Conservation (phyloP, 768 basidiomycete genomes). For the Mycena haematopus region DNA sequence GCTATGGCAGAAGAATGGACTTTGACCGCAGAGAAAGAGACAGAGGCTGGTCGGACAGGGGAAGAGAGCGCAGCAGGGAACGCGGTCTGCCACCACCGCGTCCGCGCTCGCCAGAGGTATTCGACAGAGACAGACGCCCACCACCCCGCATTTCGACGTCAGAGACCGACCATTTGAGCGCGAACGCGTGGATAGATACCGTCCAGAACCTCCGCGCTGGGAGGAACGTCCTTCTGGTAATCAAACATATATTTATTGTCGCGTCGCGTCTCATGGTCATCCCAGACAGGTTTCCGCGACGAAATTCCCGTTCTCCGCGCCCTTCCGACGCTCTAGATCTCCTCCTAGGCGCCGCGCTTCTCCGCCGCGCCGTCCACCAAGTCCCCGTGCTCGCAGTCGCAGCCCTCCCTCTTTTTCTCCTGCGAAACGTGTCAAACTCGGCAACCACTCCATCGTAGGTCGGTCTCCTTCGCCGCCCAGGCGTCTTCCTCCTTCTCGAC, state of each 20-base stretch:
- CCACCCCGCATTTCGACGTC: conserved; percentile 27
- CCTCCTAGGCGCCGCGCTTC: conserved; percentile 20
- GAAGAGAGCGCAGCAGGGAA: conserved; percentile 9
- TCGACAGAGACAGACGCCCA: conserved; percentile 22
- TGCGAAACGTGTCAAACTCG: conserved; percentile 24
- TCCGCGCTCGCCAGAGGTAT: conserved; percentile 7
- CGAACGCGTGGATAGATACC: conserved; percentile 20
- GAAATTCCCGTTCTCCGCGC: conserved; percentile 19
- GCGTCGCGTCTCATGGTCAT: neutral
- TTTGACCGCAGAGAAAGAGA: conserved; percentile 20
- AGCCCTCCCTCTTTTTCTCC: conserved; percentile 20
- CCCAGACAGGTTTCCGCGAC: conserved; percentile 23
- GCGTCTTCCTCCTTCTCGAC: neutral
- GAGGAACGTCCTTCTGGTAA: conserved; percentile 1
- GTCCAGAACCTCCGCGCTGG: conserved; percentile 19
- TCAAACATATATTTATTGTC: neutral
- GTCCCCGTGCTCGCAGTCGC: conserved; percentile 22
- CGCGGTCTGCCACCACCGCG: conserved; percentile 4
- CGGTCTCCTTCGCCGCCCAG: conserved; percentile 5
- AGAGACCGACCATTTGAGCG: conserved; percentile 3
- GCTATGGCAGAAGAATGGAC: conserved; percentile 3
- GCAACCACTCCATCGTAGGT: conserved; percentile 14
- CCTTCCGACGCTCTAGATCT: conserved; percentile 16
- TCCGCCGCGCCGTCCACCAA: conserved; percentile 1
- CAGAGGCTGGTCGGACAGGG: conserved; percentile 11